These are phyloP conservation scores for Tricholoma sp. DNA, from an alignment of 768 basidiomycete genomes.

Conservation along the genomic window DNA sequence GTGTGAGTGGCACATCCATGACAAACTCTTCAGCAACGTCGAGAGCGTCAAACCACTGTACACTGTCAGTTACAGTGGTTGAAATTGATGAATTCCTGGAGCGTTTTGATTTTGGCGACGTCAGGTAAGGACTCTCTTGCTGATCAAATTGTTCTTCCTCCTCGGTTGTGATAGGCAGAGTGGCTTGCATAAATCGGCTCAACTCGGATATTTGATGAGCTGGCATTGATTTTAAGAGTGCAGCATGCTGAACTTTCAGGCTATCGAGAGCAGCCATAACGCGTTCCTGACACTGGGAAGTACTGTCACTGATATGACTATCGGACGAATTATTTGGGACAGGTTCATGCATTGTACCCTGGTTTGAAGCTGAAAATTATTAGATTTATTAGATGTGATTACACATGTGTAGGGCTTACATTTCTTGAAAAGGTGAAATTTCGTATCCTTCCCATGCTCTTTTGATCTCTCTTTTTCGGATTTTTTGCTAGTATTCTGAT, in stretches of 20 bases:
- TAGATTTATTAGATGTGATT: not conserved
- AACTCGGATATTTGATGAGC: constrained; percentile 23
- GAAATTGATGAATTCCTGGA: constrained; percentile 42
- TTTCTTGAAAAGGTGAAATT: constrained; percentile 62
- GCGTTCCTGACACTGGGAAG: constrained; percentile 31
- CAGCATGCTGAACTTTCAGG: constrained; percentile 56
- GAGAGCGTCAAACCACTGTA: constrained; percentile 75
- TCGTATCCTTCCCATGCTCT: constrained; percentile 29
- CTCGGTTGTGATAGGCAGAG: constrained; percentile 44
- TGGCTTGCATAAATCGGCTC: constrained; percentile 19
- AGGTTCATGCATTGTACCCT: constrained; percentile 17
- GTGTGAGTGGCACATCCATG: constrained; percentile 40
- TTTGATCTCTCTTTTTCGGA: constrained; percentile 48
- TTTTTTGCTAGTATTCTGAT: constrained; percentile 38
- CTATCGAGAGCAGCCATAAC: constrained; percentile 42
- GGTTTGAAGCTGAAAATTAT: constrained; percentile 18
- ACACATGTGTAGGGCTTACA: constrained; percentile 26
- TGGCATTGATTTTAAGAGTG: constrained; percentile 41
- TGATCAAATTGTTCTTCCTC: constrained; percentile 33
- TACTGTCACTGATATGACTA: constrained; percentile 8
- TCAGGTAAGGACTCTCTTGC: constrained; percentile 14
- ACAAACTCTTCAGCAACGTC: constrained; percentile 72
- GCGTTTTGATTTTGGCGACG: constrained; percentile 25
- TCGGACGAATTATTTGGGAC: not conserved
- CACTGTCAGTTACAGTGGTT: constrained; percentile 45